Percentiles rank a stretch among this genome's conserved stretches.
Conservation (phyloP, 495 filamentous ascomycete genomes). For the Neurospora sp. region DNA sequence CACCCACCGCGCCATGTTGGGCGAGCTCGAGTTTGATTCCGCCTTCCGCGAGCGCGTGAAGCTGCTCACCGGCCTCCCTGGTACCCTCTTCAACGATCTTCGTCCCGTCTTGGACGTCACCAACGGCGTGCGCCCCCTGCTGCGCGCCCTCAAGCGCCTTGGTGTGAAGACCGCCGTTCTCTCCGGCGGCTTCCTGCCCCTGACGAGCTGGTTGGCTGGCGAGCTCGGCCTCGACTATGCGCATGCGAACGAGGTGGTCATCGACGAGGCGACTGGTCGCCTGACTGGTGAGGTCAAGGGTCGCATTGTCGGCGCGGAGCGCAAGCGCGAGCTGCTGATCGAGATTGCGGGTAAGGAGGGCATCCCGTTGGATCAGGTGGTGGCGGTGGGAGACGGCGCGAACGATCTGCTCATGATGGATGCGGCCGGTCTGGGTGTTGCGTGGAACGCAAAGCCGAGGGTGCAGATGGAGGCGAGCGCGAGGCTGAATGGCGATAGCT, state of each 20-base stretch:
- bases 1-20: slow-evolving; percentile 88
- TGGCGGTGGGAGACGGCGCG: slow-evolving; percentile 87
- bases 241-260: slow-evolving; percentile 74
- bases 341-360: slow-evolving; percentile 66
- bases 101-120: slow-evolving; percentile 66
- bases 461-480: slow-evolving; percentile 82
- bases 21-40: slow-evolving; percentile 86
- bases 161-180: slow-evolving; percentile 82
- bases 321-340: slow-evolving; percentile 66
- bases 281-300: slow-evolving; percentile 74
- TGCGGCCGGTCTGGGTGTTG: slow-evolving; percentile 79
- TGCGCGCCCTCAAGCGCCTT: slow-evolving; percentile 57
- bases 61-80: slow-evolving; percentile 70
- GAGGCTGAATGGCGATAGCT: slow-evolving; percentile 66
- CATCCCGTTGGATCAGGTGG: slow-evolving; percentile 61
- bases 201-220: slow-evolving; percentile 75
- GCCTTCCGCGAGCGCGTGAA: slow-evolving; percentile 69
- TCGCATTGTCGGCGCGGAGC: slow-evolving; percentile 70
- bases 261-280: slow-evolving; percentile 46
- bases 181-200: slow-evolving; percentile 82
- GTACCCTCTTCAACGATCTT: slow-evolving; percentile 72
- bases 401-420: slow-evolving; percentile 93
- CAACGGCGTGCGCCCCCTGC: slow-evolving; percentile 64
- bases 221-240: slow-evolving; percentile 78
- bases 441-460: slow-evolving; percentile 85